Base-by-base conservation (phyloP, 352 stramenopile species). In the Bremia lactucae region DNA sequence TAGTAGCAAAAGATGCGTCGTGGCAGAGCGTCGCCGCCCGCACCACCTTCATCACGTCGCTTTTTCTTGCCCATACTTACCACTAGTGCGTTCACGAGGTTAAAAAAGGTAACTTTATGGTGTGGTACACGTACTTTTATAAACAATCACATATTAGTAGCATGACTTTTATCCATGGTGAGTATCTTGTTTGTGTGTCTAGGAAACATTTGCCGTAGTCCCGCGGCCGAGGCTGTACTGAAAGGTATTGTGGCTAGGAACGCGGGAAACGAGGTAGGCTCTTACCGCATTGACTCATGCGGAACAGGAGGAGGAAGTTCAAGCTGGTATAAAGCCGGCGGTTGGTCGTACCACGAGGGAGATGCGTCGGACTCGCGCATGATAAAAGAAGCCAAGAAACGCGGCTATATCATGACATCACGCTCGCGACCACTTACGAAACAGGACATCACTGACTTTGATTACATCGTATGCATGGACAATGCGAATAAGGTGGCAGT, bases 1-100 rank as follows among this genome's bases (percentile, higher is more conserved):
- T 96, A 96, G 63, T 94, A 96, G 69, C 87, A 96, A 62, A 74
- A 94, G 55, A 95, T 91, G 43, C 77, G 81, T 21, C 66, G 56
- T 36, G 48, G 52, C 37, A 62, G 52, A 19, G 63, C 52, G 43
- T 66, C 59, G 15, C 36, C 47, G 21, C 42, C 54, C n/a, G n/a
- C n/a, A n/a, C n/a, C n/a, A n/a, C 36, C 70, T 25, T 89, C 76
- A 10, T 84, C 70, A 21, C 64, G 62, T n/a, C 73, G 72, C 56
- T 89, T 89, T 64, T 89, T 89, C 68, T 89, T 89, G 48, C 76
- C 76, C 76, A 89, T 88, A 26, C 4, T 59, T 49, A 25, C 18
- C 18, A 15, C 24, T 36, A n/a, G 20, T 15, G 36, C 31, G 29
- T 47, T 54, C 44, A n/a, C n/a, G n/a, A n/a, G n/a, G n/a, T n/a